Percentiles rank a stretch among this genome's conserved stretches.
These are phyloP conservation scores for Triglochin maritima DNA, from an alignment of 106 monocot genomes.

Conservation along the genomic window DNA sequence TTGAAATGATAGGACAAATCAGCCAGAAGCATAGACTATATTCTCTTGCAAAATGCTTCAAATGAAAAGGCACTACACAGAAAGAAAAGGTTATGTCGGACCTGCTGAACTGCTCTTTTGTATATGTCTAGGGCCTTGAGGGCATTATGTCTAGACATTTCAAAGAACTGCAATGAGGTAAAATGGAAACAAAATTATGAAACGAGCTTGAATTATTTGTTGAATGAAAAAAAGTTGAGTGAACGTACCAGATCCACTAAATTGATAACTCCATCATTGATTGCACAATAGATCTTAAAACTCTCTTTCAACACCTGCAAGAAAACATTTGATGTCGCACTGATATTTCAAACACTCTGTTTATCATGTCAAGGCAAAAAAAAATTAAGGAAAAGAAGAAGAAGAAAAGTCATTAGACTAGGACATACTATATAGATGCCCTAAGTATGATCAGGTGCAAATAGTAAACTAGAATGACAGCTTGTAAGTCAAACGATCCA, in stretches of 20 bases:
- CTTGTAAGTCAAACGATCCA: too few relatives aligned
- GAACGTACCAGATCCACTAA: conserved; percentile 89
- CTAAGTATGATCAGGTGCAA: too few relatives aligned
- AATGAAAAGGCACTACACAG: neutral
- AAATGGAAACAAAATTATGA: neutral
- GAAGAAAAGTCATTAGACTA: neutral
- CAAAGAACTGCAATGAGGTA: conserved; percentile 62
- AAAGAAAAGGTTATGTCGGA: conserved; percentile 5
- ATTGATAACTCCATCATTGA: conserved; percentile 99
- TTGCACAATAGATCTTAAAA: conserved; percentile 86
- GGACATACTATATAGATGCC: too few relatives aligned
- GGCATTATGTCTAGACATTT: conserved; percentile 97
- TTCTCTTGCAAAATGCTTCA: neutral
- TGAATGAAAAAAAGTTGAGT: neutral
- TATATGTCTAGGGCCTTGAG: conserved; percentile 90
- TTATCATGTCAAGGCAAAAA: neutral
- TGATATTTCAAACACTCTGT: neutral
- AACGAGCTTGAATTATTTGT: neutral
- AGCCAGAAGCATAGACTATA: neutral
- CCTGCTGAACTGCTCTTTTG: conserved; percentile 84
- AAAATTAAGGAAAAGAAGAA: neutral
- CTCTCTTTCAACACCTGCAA: conserved; percentile 96
- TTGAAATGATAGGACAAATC: conserved; percentile 6
- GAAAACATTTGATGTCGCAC: neutral
- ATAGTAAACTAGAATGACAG: too few relatives aligned